Base-by-base conservation (phyloP, 345 rosid species). In the Eutrema yunnanense region DNA sequence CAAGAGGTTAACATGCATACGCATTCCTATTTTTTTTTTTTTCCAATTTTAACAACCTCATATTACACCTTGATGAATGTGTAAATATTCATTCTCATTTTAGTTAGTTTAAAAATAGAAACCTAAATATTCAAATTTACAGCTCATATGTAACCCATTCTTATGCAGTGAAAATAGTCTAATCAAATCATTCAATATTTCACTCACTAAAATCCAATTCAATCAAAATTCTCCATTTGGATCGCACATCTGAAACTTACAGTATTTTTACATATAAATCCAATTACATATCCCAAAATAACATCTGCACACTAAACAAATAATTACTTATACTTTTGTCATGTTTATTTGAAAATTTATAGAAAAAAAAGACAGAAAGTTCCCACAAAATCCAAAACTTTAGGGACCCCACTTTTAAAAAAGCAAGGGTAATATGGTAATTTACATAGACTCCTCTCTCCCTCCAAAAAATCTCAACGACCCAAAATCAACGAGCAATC, bases 401-500 rank as follows among this genome's bases (percentile, higher is more conserved):
- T 7, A 53, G 79, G 78, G 69, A 22, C 62, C 73, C 73, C 49
- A 8, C 2, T 13, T 5, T 47, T 3, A 63, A 36, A 19, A 6
- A 55, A 46, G 11, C 4, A 44, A 53, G 71, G 79, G 54, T 55
- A 69, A n/a, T 12, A 54, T 9, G 1, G 65, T 69, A 62, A 22
- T 71, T 64, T n/a, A 22, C 0, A 56, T 8, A 50, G 44, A 42
- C 16, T 51, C 37, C 3, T 27, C 32, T 19, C 73, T 70, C 78
- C 70, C 70, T 70, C 76, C 78, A 38, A 71, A 79, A 81, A 76
- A 76, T 80, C 84, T 64, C 76, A 76, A 79, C 87, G 70, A 73
- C 84, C 53, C 27, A 57, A 72, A 53, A 76, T 19, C 41, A 13
- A 30, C 48, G 44, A 81, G 82, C 81, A 16, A 16, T 52, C 72